Evolutionary conservation across 805 yeast genomes (phyloP).

Genomic region (Kodamaea nitidulidarum): DNA sequence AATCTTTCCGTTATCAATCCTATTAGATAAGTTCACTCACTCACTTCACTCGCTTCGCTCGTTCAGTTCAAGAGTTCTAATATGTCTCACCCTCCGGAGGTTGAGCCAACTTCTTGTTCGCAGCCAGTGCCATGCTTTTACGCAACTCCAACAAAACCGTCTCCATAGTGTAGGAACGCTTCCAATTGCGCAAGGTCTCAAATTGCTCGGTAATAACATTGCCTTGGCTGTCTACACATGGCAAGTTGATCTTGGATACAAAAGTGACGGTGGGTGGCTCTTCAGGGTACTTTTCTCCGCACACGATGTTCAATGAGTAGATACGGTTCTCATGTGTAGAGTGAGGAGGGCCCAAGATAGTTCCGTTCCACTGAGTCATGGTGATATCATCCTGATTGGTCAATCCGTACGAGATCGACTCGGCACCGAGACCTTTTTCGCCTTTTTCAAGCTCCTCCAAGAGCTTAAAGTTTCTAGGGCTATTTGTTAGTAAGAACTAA

Average conservation of each 20-base stretch:
- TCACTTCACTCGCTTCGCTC: too few species aligned
- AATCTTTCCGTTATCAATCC: too few species aligned
- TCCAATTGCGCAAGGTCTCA: slow-evolving; percentile 78
- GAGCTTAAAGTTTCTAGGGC: slow-evolving; percentile 91
- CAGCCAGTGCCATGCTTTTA: slow-evolving; percentile 74
- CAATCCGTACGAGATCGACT: slow-evolving; percentile 92
- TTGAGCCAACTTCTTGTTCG: slow-evolving; percentile 81
- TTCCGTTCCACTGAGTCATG: slow-evolving; percentile 97
- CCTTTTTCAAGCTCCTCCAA: slow-evolving; percentile 97
- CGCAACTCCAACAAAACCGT: slow-evolving; percentile 84
- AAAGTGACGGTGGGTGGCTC: slow-evolving; percentile 81
- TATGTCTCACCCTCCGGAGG: slow-evolving; percentile 86
- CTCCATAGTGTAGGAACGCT: slow-evolving; percentile 87
- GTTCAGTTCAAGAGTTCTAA: too few species aligned
- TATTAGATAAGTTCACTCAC: too few species aligned
- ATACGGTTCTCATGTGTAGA: slow-evolving; percentile 86
- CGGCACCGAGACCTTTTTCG: slow-evolving; percentile 96
- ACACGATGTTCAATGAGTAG: slow-evolving; percentile 73
- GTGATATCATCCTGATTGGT: slow-evolving; percentile 86
- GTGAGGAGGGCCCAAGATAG: slow-evolving; percentile 96
- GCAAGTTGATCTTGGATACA: slow-evolving; percentile 80
- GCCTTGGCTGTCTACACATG: slow-evolving; percentile 80
- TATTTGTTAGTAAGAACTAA: slow-evolving; percentile 23
- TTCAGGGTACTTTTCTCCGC: slow-evolving; percentile 85
- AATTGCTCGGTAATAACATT: slow-evolving; percentile 43